Evolutionary conservation across 1,284 basidiomycete species (phyloP).

Genomic region (Ustilago curta): DNA sequence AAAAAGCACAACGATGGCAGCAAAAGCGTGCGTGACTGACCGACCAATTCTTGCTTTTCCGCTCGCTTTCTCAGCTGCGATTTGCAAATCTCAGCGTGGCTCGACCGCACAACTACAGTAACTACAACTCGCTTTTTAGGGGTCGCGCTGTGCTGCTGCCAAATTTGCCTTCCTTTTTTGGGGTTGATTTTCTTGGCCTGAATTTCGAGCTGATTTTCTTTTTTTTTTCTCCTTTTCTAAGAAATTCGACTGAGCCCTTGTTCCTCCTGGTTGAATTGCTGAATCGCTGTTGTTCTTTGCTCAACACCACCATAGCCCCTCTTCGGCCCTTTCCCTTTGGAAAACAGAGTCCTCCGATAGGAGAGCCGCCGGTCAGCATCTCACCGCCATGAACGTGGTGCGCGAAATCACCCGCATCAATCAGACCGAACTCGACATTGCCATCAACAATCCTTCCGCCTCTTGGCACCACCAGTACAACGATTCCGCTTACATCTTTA

Average conservation of each 20-base stretch:
- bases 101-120: no score
- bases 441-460: slow-evolving; percentile 75
- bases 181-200: neutral
- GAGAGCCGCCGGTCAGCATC: neutral
- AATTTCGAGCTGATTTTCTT: neutral
- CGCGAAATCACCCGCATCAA: slow-evolving; percentile 94
- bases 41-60: neutral
- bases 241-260: slow-evolving; percentile 2
- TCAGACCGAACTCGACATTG: slow-evolving; percentile 87
- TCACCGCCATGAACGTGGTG: slow-evolving; percentile 71
- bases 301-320: slow-evolving; percentile 4
- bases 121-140: slow-evolving; percentile 17
- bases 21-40: no score
- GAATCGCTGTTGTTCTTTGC: neutral
- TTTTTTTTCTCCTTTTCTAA: neutral
- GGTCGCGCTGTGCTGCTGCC: slow-evolving; percentile 4
- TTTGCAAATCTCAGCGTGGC: neutral
- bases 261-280: no score
- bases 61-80: neutral
- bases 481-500: slow-evolving; percentile 94
- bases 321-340: no score
- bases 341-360: no score
- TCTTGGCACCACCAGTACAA: slow-evolving; percentile 99
- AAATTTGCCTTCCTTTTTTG: neutral
- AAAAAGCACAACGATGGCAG: neutral